A percentile compares a stretch with the other conserved stretches of the same genome.
phyloP scores from a whole-genome alignment of 345 rosid species.

The Acer negundo region DNA sequence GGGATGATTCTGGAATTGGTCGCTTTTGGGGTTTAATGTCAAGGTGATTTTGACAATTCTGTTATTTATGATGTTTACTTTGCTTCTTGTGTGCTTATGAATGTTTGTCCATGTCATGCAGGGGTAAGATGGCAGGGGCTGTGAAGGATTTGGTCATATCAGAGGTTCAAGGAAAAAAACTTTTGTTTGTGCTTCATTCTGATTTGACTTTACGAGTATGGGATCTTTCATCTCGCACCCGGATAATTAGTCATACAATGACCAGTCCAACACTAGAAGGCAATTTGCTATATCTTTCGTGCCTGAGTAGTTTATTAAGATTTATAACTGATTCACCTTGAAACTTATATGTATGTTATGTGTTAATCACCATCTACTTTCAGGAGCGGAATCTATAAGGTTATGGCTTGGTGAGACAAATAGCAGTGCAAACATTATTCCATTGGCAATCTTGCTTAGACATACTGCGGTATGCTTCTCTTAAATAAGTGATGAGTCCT shows the following conservation, averaged over 20 bases:
- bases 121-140: conserved; percentile 64
- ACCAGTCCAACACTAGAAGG: conserved; percentile 58
- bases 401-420: conserved; percentile 72
- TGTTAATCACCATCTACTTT: conserved; percentile 26
- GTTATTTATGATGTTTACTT: no score
- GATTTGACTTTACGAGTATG: conserved; percentile 75
- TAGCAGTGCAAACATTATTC: conserved; percentile 44
- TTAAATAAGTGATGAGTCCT: neutral
- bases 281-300: conserved; percentile 26
- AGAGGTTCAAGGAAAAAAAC: conserved; percentile 50
- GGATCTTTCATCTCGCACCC: conserved; percentile 57
- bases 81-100: no score
- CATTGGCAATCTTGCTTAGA: conserved; percentile 67
- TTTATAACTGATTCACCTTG: neutral
- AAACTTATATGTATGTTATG: conserved; percentile 7
- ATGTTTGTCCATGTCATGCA: conserved; percentile 30
- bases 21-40: conserved; percentile 87
- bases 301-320: neutral
- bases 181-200: conserved; percentile 64
- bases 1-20: conserved; percentile 74
- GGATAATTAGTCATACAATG: conserved; percentile 56
- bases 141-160: conserved; percentile 65
- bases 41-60: conserved; percentile 41
- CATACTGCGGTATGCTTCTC: conserved; percentile 48
- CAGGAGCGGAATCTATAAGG: conserved; percentile 59